Evolutionary conservation across 192 early-diverging fungal species (phyloP), one percentile per base, ranked within the genome.

Genomic region (Coemansia sp.): DNA sequence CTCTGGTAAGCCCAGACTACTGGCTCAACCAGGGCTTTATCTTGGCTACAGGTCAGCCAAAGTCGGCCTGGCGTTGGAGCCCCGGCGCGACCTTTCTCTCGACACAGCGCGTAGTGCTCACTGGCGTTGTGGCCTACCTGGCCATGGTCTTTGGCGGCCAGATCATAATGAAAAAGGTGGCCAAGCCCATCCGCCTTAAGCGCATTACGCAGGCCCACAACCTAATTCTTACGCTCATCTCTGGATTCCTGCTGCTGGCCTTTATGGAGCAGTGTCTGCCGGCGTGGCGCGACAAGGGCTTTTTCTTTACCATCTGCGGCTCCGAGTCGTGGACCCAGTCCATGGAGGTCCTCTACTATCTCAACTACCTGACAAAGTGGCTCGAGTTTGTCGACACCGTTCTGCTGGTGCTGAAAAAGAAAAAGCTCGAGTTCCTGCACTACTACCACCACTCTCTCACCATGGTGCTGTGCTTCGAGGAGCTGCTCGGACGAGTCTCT

Each of bases 361-460:
- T 95, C 59, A 95, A 95, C 77, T 94, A 94, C 65, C 80, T 93
- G 42, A 86, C 90, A 66, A 95, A 95, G 77, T 93, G 89, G 81
- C 90, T 87, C 83, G 92, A 95, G 80, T 81, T 96, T 49, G 58
- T 85, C 60, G 92, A 94, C 60, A 96, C 92, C 22, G 72, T 90
- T 35, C 91, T 96, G 65, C 77, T 92, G 26, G 87, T 91, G 2
- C 76, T 88, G 32, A 89, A 85, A 71, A 89, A 88, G 80, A 92
- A 90, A 82, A 83, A 85, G 47, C 86, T 90, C 40, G 91, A 88
- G 69, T 96, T 96, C 78, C 75, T 96, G 38, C 94, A 96, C 60
- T 90, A 89, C 58, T 96, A 89, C 82, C 94, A 96, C 70, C 94
- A 96, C 72, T 86, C 89, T 47, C 81, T 91, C 74, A 94, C 92